Conservation (phyloP, 495 filamentous ascomycete species). For the Neurospora hispaniola region DNA sequence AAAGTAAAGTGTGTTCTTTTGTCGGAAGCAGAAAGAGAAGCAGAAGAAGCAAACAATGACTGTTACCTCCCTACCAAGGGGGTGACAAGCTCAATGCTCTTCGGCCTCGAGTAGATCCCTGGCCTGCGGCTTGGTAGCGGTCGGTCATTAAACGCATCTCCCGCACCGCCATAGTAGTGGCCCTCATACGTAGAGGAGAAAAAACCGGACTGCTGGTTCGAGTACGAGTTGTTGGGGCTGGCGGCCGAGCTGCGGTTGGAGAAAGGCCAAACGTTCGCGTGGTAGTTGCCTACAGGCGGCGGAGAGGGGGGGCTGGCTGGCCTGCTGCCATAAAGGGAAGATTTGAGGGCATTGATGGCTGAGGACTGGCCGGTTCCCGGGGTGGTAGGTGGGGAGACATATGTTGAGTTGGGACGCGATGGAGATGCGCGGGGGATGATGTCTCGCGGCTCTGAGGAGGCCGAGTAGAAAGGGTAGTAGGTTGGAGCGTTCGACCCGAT, state of each 20-base stretch:
- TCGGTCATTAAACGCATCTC: constrained; percentile 28
- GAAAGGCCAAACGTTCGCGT: constrained; percentile 34
- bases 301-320: constrained; percentile 39
- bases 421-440: constrained; percentile 43
- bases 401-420: constrained; percentile 30
- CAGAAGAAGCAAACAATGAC: not conserved
- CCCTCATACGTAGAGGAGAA: constrained; percentile 39
- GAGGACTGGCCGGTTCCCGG: constrained; percentile 24
- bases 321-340: constrained; percentile 22
- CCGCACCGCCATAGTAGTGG: constrained; percentile 21
- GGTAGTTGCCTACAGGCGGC: constrained; percentile 13
- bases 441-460: constrained; percentile 33
- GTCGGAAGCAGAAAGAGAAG: not conserved
- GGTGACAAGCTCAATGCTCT: constrained; percentile 41
- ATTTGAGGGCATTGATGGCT: constrained; percentile 35
- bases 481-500: constrained; percentile 15
- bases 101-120: constrained; percentile 35
- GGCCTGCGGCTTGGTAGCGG: constrained; percentile 35
- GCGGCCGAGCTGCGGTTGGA: constrained; percentile 28
- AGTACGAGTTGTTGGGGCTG: constrained; percentile 38
- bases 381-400: constrained; percentile 33
- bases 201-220: constrained; percentile 22
- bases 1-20: not conserved
- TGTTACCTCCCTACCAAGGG: constrained; percentile 35
- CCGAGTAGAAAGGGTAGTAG: constrained; percentile 27